Base-by-base conservation (phyloP, 2,329 filamentous ascomycete genomes). In the Hirsutella thompsonii region DNA sequence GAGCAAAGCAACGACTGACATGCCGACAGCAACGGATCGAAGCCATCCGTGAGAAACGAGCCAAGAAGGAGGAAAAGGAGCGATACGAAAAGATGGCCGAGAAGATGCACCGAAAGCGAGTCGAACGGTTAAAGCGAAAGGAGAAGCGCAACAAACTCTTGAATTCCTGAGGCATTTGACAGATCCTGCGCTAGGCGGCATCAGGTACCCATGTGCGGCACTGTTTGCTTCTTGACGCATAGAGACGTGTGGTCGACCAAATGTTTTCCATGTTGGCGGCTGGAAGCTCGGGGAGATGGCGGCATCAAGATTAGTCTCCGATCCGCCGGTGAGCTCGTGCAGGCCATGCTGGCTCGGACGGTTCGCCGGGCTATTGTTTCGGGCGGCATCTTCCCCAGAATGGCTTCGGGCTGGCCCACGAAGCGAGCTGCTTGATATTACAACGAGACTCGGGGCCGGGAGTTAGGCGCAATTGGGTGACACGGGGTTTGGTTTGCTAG, bases 21-120 rank as follows among this genome's bases (percentile, higher is more conserved):
- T 37, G 5, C 14, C 32, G 48, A 41, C 55, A 94, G 85, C 72
- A 75, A 56, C 79, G 80, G 50, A 78, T 92, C 41, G 75, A 89
- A 55, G 74, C 74, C 10, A 84, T 96, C 57, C 89, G 83, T 55
- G 87, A 94, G 48, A 89, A 83, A 63, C 76, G 86, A 51, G 82
- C 79, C 18, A 84, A 81, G 40, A 96, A 95, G 72, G 89, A 87
- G 54, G 92, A 96, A 69, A 88, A 83, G 63, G 87, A 89, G 55
- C 73, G 90, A 51, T 96, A 90, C 58, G 86, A 88, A 61, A 86
- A 89, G 69, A 77, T 98, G 77, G 90, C 88, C 18, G 86, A 88
- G 67, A 96, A 92, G 69, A 96, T 98, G 92, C 90, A 96, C 68
- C 79, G 77, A 64, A 96, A 94, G 73, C 75, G 89, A 46, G 82